phyloP scores from a whole-genome alignment of 2,329 filamentous ascomycete genomes.

The Colletotrichum trifolii region DNA sequence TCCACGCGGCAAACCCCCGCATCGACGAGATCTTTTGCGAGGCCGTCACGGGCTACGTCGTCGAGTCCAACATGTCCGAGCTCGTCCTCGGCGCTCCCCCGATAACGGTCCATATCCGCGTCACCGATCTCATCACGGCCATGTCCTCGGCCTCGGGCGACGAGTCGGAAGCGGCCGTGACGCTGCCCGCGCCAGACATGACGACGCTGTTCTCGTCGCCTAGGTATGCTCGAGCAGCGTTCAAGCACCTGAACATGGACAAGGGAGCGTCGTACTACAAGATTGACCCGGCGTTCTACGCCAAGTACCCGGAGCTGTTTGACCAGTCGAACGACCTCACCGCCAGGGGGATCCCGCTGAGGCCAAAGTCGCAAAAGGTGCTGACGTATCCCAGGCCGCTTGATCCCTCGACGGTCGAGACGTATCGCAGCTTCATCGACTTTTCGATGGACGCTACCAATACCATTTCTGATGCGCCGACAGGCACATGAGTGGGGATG shows the following conservation, averaged over 20 bases:
- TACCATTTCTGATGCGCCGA: conserved; percentile 33
- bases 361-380: conserved; percentile 38
- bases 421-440: conserved; percentile 47
- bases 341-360: conserved; percentile 44
- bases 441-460: conserved; percentile 44
- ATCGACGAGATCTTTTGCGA: conserved; percentile 49
- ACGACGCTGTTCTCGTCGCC: conserved; percentile 40
- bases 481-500: too few relatives aligned
- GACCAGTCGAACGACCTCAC: conserved; percentile 41
- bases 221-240: conserved; percentile 41
- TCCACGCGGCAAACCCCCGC: conserved; percentile 45
- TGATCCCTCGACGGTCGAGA: conserved; percentile 42
- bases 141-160: conserved; percentile 3
- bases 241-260: conserved; percentile 46
- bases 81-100: conserved; percentile 41
- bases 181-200: conserved; percentile 42
- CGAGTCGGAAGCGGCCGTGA: conserved; percentile 10
- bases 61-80: conserved; percentile 44
- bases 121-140: conserved; percentile 45
- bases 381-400: conserved; percentile 45
- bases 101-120: conserved; percentile 43
- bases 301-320: conserved; percentile 46
- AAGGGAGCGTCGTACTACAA: conserved; percentile 46
- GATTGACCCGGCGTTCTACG: conserved; percentile 47
- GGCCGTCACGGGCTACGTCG: conserved; percentile 46